Conservation (phyloP, 108 stramenopile species). For the Thalassiosira profunda region DNA sequence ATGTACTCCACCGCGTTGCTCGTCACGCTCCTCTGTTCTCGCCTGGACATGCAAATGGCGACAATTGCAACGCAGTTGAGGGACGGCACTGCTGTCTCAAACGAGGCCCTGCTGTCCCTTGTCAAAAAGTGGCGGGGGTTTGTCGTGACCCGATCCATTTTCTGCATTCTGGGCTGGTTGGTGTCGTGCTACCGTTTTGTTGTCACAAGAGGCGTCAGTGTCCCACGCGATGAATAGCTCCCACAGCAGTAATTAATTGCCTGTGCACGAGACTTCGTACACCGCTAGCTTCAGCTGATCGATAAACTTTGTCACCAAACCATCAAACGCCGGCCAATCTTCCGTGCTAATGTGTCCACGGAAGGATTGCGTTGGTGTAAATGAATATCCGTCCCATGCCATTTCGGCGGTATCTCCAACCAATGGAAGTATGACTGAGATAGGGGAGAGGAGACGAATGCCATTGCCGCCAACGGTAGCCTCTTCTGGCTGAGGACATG, state of each 20-base stretch:
- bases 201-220: background rate
- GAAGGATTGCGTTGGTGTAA: conserved; percentile 18
- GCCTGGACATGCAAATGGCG: background rate
- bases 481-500: too few species aligned
- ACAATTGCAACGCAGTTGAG: background rate
- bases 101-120: background rate
- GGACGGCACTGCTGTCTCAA: background rate
- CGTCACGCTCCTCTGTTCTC: conserved; percentile 8
- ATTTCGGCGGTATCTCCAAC: too few species aligned
- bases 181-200: conserved; percentile 8
- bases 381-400: conserved; percentile 23
- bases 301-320: conserved; percentile 23
- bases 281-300: conserved; percentile 39
- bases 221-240: too few species aligned
- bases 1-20: conserved; percentile 4
- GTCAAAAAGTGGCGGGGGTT: conserved; percentile 11
- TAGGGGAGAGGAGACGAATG: conserved; percentile 27
- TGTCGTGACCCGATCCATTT: background rate
- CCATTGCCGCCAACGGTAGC: too few species aligned
- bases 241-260: too few species aligned
- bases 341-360: conserved; percentile 67
- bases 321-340: conserved; percentile 58
- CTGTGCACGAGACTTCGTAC: conserved; percentile 59
- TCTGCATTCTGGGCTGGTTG: conserved; percentile 3
- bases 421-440: conserved; percentile 12